Evolutionary conservation across 1,284 basidiomycete species (phyloP).

Genomic region (Puccinia sorghi): DNA sequence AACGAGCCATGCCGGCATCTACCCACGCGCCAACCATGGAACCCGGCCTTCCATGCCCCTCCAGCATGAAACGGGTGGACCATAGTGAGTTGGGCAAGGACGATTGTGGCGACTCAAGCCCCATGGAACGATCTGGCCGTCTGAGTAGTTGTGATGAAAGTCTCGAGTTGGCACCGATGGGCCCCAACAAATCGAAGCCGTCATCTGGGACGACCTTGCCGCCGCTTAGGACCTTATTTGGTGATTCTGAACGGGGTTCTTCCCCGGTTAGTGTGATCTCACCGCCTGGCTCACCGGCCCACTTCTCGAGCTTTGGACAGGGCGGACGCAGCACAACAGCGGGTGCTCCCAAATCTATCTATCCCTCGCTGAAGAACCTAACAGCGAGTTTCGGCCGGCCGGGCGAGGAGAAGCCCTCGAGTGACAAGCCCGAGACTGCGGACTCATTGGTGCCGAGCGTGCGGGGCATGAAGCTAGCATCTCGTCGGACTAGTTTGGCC

Average conservation of each 20-base stretch:
- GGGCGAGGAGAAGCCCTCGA: neutral
- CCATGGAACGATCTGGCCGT: neutral
- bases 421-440: conserved; percentile 23
- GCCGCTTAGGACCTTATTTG: conserved; percentile 35
- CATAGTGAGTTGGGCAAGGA: neutral
- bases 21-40: neutral
- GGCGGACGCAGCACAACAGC: neutral
- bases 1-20: conserved; percentile 16
- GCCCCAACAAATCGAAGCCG: neutral
- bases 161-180: conserved; percentile 38
- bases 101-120: neutral
- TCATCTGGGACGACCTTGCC: conserved; percentile 33
- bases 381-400: conserved; percentile 8
- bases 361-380: conserved; percentile 41
- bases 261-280: neutral
- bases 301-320: neutral
- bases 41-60: neutral
- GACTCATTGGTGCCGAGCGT: conserved; percentile 32
- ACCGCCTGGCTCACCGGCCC: conserved; percentile 11
- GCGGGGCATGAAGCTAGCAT: conserved; percentile 35
- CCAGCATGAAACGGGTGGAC: neutral
- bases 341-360: neutral
- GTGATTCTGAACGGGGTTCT: conserved; percentile 13
- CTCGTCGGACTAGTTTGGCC: conserved; percentile 26
- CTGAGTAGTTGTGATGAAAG: neutral